Evolutionary conservation across 2,329 filamentous ascomycete genomes (phyloP).

Genomic region (Penicillium aurantiogriseum): DNA sequence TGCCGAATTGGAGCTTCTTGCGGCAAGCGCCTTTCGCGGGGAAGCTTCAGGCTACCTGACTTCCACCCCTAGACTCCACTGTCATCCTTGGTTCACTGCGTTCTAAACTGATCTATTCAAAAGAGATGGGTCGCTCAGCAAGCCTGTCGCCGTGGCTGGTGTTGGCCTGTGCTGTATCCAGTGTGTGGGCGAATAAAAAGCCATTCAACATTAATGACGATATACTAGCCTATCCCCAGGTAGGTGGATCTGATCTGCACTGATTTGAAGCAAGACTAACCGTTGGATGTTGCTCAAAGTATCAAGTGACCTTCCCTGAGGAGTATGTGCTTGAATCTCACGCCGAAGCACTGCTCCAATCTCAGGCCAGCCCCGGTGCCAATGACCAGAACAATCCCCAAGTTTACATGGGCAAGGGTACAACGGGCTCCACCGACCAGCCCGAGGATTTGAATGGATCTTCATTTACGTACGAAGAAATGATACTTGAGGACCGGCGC

Average conservation of each 20-base stretch:
- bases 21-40: background rate
- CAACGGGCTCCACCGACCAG: constrained; percentile 60
- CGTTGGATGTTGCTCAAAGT: constrained; percentile 51
- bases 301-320: constrained; percentile 73
- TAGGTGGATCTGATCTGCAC: constrained; percentile 41
- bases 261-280: background rate
- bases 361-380: constrained; percentile 21
- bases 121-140: constrained; percentile 28
- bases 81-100: background rate
- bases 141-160: constrained; percentile 31
- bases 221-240: constrained; percentile 81
- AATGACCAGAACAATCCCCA: constrained; percentile 27
- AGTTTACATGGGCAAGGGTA: constrained; percentile 22
- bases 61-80: background rate
- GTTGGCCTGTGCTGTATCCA: constrained; percentile 32
- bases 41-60: constrained; percentile 3
- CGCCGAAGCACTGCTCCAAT: constrained; percentile 57
- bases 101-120: background rate
- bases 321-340: constrained; percentile 69
- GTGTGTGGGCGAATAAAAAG: constrained; percentile 53
- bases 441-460: constrained; percentile 9
- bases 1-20: constrained; percentile 1
- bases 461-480: constrained; percentile 62
- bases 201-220: constrained; percentile 87
- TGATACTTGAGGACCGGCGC: constrained; percentile 66